These are phyloP conservation scores for Ulmus americana DNA, from an alignment of 331 rosid genomes.

Conservation along the genomic window DNA sequence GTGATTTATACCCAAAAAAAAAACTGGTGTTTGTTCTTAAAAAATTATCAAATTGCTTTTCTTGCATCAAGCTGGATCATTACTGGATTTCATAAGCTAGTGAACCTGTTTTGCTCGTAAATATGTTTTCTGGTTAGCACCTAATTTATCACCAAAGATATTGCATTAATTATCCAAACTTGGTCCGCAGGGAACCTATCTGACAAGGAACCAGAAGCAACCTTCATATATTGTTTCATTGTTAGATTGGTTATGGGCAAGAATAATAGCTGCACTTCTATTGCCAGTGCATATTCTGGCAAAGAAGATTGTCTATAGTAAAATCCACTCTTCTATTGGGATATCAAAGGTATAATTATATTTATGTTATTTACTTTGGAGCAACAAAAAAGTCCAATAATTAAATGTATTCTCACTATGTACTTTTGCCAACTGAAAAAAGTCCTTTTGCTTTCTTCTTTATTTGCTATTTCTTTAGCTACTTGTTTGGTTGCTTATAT, in stretches of 20 bases:
- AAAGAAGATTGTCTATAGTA: conserved; percentile 61
- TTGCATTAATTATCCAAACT: conserved; percentile 21
- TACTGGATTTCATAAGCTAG: no score
- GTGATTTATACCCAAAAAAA: no score
- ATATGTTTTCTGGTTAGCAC: not conserved
- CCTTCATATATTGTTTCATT: conserved; percentile 49
- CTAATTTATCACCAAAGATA: conserved; percentile 8
- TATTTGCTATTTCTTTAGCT: not conserved
- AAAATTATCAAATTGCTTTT: not conserved
- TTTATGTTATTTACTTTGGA: not conserved
- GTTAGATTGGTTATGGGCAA: conserved; percentile 80
- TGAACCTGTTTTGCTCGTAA: not conserved
- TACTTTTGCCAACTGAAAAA: not conserved
- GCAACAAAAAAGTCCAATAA: no score
- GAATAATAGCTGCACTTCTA: conserved; percentile 51
- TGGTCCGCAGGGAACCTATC: conserved; percentile 64
- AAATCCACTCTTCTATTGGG: conserved; percentile 64
- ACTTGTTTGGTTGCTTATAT: not conserved
- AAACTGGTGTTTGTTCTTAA: not conserved
- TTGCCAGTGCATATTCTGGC: conserved; percentile 79
- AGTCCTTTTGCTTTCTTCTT: not conserved
- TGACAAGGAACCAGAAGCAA: conserved; percentile 49
- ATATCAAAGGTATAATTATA: conserved; percentile 34
- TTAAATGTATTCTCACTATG: not conserved
- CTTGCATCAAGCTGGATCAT: not conserved